Base-by-base conservation (phyloP, 805 yeast species). In the Metschnikowia bowlesiae region DNA sequence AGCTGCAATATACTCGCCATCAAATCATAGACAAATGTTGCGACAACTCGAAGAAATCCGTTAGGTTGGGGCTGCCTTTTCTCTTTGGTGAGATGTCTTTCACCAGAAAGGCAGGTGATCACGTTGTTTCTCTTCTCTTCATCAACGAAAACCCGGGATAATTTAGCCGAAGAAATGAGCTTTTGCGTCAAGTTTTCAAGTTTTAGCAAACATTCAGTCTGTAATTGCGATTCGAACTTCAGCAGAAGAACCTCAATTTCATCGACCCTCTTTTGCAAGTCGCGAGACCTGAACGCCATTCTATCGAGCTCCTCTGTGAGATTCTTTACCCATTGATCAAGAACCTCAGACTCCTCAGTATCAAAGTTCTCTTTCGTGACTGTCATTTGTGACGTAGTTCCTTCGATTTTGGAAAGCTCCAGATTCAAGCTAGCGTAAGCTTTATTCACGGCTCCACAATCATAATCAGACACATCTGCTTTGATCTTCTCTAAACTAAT, bases 241-340 rank as follows among this genome's bases (percentile, higher is more conserved):
- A 59, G 61, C 34, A 65, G 56, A 48, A 64, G 66, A 30, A 68
- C 70, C 31, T 73, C 76, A 34, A 73, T 58, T 53, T 73, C 78
- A 46, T 67, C 71, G 39, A 73, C 63, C 47, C 76, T 58, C 49
- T 71, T 72, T 31, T 58, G 60, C 4, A 73, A 69, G n/a, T 71
- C 69, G 47, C 76, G 60, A 3, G 75, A 66, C 47, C 74, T 74
- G 51, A 73, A 73, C 2, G 67, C 56, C 51, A 73, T 61, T 44
- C 75, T 54, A 52, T 73, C 77, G 8, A 73, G 65, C 8, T 68
- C 66, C 3, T 68, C 63, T 2, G 65, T 61, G 39, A 73, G 59
- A 38, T 64, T 68, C 9, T 58, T 56, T 48, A 71, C 59, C 43
- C 66, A 65, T 48, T 56, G 57, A 32, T 66, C 60, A 31, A 73